Base-by-base conservation (phyloP, 2,329 filamentous ascomycete species). In the Zymoseptoria passerinii region DNA sequence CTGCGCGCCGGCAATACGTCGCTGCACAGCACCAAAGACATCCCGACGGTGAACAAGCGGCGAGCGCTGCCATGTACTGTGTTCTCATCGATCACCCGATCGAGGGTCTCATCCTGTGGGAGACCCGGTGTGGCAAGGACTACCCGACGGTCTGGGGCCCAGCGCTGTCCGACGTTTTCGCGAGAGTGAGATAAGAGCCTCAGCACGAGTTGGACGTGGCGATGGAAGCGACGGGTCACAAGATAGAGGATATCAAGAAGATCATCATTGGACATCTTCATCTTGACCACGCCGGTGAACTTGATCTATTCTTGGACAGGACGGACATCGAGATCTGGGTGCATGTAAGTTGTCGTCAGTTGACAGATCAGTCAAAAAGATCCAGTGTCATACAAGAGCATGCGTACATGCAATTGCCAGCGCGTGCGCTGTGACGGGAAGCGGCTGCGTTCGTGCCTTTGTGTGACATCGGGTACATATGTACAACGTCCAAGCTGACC, bases 1-100 rank as follows among this genome's bases (percentile, higher is more conserved):
- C 62, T 77, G 18, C 70, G 73, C 16, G 76, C 74, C 52, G 73
- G 63, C 18, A 78, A 78, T 61, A 68, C 72, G 19, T 74, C 73
- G 54, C 62, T 71, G 8, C 52, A 61, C 28, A 74, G 68, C 63
- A 73, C 68, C 8, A 61, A 67, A 53, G 62, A 74, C 60, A 58
- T 66, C 23, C 65, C 73, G 19, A 75, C 75, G 51, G 67, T 70
- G 49, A 76, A 76, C 66, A 75, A 77, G 61, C 71, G 76, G 10
- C 70, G 76, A 7, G 70, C 74, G 54, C 63, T 78, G 56, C 70
- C 23, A 66, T 77, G 53, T 70, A 77, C 56, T 73, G 74, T 57
- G 71, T 72, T 7, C 67, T 79, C 48, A 78, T 80, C 58, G 72
- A 77, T 35, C 74, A 78, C 61, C 77, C 77, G 0, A 70, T 72